Evolutionary conservation across 768 basidiomycete species (phyloP).

Genomic region (Nidularia sp.): DNA sequence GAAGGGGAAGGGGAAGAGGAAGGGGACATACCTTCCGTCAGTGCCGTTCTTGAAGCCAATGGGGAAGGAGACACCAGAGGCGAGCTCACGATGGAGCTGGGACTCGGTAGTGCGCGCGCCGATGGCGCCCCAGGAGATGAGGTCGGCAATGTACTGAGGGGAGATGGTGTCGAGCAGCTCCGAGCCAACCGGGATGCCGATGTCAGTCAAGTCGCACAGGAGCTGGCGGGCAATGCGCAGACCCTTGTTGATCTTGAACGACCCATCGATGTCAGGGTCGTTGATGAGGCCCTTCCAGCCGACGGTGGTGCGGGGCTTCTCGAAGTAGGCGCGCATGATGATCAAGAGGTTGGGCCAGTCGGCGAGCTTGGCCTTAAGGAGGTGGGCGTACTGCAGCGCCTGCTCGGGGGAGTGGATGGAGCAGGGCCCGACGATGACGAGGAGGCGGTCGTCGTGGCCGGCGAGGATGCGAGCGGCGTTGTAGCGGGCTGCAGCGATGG

Average conservation of each 20-base stretch:
- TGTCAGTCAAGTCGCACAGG: slow-evolving; percentile 84
- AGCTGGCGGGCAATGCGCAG: slow-evolving; percentile 84
- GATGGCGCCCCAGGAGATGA: slow-evolving; percentile 92
- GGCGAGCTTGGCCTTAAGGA: slow-evolving; percentile 63
- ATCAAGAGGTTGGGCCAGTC: slow-evolving; percentile 78
- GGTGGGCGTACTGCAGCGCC: slow-evolving; percentile 77
- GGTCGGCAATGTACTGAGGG: slow-evolving; percentile 82
- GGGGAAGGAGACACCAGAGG: slow-evolving; percentile 94
- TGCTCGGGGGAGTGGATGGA: slow-evolving; percentile 89
- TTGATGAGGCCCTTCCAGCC: slow-evolving; percentile 97
- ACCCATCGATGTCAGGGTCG: slow-evolving; percentile 93
- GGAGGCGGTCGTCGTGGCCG: slow-evolving; percentile 79
- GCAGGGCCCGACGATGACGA: slow-evolving; percentile 95
- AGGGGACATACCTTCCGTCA: slow-evolving; percentile 65
- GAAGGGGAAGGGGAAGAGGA: neutral
- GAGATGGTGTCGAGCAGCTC: slow-evolving; percentile 81
- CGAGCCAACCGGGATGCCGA: slow-evolving; percentile 90
- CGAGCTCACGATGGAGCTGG: slow-evolving; percentile 95
- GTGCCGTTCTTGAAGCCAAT: slow-evolving; percentile 99
- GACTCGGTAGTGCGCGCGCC: slow-evolving; percentile 97
- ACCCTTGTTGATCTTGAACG: slow-evolving; percentile 97
- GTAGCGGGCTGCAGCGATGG: slow-evolving; percentile 78
- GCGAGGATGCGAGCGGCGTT: slow-evolving; percentile 75
- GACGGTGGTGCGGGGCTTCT: slow-evolving; percentile 94
- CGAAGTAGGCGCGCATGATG: slow-evolving; percentile 91